Evolutionary conservation across 73 alveolate species (phyloP).

Genomic region (Halteria grandinella): DNA sequence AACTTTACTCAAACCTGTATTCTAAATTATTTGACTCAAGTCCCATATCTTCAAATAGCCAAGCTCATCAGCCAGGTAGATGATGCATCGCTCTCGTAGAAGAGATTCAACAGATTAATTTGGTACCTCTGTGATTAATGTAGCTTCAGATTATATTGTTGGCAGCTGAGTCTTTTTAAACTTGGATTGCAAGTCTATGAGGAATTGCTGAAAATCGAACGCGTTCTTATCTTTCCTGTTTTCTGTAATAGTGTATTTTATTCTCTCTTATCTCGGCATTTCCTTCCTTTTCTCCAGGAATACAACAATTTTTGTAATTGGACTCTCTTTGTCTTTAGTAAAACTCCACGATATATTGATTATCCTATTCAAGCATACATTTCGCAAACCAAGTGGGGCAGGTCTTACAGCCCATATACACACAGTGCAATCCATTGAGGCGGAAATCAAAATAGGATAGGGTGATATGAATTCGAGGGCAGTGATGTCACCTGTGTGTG

Average conservation of each 20-base stretch:
- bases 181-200: conserved; percentile 3
- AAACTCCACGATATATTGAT: conserved; percentile 64
- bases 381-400: conserved; percentile 35
- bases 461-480: conserved; percentile 86
- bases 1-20: conserved; percentile 5
- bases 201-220: conserved; percentile 11
- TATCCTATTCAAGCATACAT: conserved; percentile 63
- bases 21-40: conserved; percentile 4
- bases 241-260: background rate
- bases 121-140: background rate
- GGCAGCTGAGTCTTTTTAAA: background rate
- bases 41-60: conserved; percentile 64
- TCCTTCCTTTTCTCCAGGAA: conserved; percentile 7
- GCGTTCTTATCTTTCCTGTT: conserved; percentile 31
- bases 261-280: conserved; percentile 29
- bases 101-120: background rate
- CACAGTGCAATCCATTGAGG: conserved; percentile 73
- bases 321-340: conserved; percentile 48
- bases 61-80: conserved; percentile 48
- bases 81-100: background rate
- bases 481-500: conserved; percentile 73
- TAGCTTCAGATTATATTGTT: background rate
- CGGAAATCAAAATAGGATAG: conserved; percentile 83
- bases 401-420: conserved; percentile 79
- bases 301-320: conserved; percentile 50